Conservation (phyloP, 805 yeast species). For the Middelhovenomyces tepae region DNA sequence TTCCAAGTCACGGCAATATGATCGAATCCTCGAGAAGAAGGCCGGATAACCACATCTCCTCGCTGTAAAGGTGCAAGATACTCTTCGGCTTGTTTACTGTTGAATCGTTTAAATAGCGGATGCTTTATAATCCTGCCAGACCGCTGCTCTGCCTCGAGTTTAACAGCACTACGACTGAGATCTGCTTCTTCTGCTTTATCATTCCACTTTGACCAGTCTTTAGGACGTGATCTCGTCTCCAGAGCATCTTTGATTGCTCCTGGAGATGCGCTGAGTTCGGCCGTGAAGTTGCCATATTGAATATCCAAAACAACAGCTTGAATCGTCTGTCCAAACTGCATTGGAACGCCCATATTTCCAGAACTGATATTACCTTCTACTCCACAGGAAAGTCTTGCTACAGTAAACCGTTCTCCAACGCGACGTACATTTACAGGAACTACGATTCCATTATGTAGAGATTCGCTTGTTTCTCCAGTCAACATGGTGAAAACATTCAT, state of each 20-base stretch:
- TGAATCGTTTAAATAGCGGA: slow-evolving; percentile 80
- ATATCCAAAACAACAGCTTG: slow-evolving; percentile 70
- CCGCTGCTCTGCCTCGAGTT: slow-evolving; percentile 55
- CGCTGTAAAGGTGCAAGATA: slow-evolving; percentile 78
- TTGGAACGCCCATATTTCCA: slow-evolving; percentile 24
- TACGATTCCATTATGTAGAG: slow-evolving; percentile 59
- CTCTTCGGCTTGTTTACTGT: slow-evolving; percentile 83
- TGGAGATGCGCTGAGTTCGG: slow-evolving; percentile 61
- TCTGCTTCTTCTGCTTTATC: slow-evolving; percentile 65
- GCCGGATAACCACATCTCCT: slow-evolving; percentile 91
- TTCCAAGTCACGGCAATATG: slow-evolving; percentile 95
- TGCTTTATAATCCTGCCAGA: slow-evolving; percentile 80
- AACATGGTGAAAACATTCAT: slow-evolving; percentile 77
- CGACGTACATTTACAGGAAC: slow-evolving; percentile 68
- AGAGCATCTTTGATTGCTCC: slow-evolving; percentile 52
- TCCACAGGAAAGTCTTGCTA: slow-evolving; percentile 45
- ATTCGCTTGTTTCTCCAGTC: slow-evolving; percentile 73
- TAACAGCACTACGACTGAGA: slow-evolving; percentile 40
- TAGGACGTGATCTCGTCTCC: slow-evolving; percentile 39
- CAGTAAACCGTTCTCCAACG: slow-evolving; percentile 41
- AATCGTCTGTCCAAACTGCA: slow-evolving; percentile 64
- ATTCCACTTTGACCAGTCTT: slow-evolving; percentile 75
- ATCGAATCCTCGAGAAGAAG: slow-evolving; percentile 82
- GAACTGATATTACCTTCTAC: slow-evolving; percentile 45
- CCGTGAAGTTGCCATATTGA: slow-evolving; percentile 66